Evolutionary conservation across 2,329 filamentous ascomycete species (phyloP).

Genomic region (Talaromyces sp.): DNA sequence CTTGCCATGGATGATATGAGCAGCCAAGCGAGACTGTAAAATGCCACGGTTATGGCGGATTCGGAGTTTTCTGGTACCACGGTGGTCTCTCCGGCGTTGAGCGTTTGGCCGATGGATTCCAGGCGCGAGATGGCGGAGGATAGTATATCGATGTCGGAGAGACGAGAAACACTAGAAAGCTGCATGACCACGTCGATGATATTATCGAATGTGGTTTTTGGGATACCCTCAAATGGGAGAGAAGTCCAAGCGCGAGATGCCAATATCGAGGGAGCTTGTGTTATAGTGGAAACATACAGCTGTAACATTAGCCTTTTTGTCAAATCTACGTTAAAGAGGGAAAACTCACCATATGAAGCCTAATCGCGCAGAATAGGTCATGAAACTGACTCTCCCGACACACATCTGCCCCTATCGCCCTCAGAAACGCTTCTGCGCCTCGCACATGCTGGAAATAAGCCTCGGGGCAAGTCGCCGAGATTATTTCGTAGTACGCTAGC

Average conservation of each 20-base stretch:
- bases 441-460: neutral
- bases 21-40: neutral
- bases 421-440: neutral
- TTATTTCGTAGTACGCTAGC: neutral
- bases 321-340: neutral
- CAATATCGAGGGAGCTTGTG: neutral
- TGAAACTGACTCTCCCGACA: neutral
- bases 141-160: too few species aligned
- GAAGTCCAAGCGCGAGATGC: neutral
- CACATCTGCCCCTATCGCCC: neutral
- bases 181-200: neutral
- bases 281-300: neutral
- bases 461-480: neutral
- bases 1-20: neutral
- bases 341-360: neutral
- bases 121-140: neutral
- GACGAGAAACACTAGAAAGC: too few species aligned
- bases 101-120: neutral
- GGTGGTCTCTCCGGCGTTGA: neutral
- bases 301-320: neutral
- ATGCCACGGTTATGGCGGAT: neutral
- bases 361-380: neutral
- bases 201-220: neutral
- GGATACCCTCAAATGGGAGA: neutral
- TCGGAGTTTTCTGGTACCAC: neutral